Percentiles rank a stretch among this genome's conserved stretches.
phyloP scores from a whole-genome alignment of 495 filamentous ascomycete species.

The Daldinia vernicosa region DNA sequence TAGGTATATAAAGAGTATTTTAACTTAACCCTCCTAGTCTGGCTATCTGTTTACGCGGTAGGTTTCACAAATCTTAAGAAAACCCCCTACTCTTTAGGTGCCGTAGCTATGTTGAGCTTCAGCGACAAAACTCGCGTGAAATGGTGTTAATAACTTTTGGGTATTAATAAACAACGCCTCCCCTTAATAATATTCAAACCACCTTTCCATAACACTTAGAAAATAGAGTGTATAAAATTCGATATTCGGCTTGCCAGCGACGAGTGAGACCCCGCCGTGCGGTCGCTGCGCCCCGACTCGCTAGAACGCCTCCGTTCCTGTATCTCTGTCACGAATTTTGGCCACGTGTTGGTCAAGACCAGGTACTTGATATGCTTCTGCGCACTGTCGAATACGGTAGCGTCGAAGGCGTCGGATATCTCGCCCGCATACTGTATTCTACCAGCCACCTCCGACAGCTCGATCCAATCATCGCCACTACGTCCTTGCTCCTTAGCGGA shows the following conservation, averaged over 20 bases:
- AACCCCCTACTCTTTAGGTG: too few species aligned
- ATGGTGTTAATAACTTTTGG: neutral
- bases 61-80: too few species aligned
- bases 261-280: constrained; percentile 13
- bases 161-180: constrained; percentile 7
- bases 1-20: too few species aligned
- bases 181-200: neutral
- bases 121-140: neutral
- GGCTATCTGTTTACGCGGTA: too few species aligned
- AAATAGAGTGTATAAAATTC: constrained; percentile 13
- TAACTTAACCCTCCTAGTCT: too few species aligned
- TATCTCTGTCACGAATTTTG: constrained; percentile 62
- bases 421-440: constrained; percentile 42
- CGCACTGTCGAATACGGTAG: constrained; percentile 65
- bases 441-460: constrained; percentile 28
- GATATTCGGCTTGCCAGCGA: constrained; percentile 26
- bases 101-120: neutral
- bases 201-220: neutral
- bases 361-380: constrained; percentile 72
- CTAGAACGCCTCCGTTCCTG: constrained; percentile 24
- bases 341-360: constrained; percentile 76
- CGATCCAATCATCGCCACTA: constrained; percentile 28
- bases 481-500: neutral
- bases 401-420: constrained; percentile 62
- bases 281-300: constrained; percentile 24